These are phyloP conservation scores for Chlamydomonas sp. DNA, from an alignment of 139 green algal genomes.

Conservation along the genomic window DNA sequence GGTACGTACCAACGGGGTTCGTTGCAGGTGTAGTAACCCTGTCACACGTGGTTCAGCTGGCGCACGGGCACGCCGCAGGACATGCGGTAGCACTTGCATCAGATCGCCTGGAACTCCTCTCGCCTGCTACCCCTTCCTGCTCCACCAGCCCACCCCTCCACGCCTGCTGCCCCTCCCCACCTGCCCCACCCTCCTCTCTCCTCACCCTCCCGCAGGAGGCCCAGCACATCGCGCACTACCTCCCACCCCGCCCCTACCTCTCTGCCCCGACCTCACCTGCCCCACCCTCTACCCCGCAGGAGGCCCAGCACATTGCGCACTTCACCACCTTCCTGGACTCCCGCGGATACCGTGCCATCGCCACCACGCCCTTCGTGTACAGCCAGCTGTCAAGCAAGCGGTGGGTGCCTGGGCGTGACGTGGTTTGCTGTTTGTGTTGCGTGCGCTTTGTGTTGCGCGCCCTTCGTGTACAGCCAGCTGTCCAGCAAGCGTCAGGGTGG, in stretches of 20 bases:
- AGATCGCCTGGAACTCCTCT: too few species aligned
- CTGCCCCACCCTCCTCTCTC: too few species aligned
- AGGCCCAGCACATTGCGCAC: constrained; percentile 79
- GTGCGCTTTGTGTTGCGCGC: neutral
- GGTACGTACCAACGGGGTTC: too few species aligned
- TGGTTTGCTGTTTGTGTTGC: neutral
- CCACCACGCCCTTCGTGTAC: constrained; percentile 88
- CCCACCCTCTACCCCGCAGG: constrained; percentile 51
- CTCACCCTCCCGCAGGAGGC: too few species aligned
- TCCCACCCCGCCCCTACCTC: neutral
- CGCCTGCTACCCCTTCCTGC: too few species aligned
- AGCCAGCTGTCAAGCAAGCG: constrained; percentile 72
- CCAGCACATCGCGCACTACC: neutral
- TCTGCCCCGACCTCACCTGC: neutral
- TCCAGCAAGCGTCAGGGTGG: neutral
- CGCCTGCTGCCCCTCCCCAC: too few species aligned
- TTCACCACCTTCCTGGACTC: constrained; percentile 86
- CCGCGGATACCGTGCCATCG: constrained; percentile 63
- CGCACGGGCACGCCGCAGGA: too few species aligned
- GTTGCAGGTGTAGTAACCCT: too few species aligned
- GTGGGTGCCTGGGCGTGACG: constrained; percentile 38
- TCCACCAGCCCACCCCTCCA: too few species aligned
- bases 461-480: neutral
- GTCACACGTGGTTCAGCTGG: too few species aligned
- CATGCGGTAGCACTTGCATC: too few species aligned